These are phyloP conservation scores for Podaxis sp. DNA, from an alignment of 768 basidiomycete genomes.

Conservation along the genomic window DNA sequence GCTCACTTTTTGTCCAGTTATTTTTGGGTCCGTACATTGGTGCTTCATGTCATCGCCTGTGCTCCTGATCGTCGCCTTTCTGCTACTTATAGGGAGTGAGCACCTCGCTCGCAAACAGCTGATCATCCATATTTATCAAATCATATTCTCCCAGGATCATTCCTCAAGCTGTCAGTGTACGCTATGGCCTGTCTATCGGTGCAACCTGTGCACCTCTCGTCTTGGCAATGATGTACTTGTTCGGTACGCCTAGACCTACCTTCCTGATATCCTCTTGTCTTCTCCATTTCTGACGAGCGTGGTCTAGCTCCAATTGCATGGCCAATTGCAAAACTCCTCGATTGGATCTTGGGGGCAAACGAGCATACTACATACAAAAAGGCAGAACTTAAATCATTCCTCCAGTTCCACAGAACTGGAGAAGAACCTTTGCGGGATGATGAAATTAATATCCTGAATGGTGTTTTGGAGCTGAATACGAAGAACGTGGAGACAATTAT, in stretches of 20 bases:
- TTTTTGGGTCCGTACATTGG: constrained; percentile 63
- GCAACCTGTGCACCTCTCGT: constrained; percentile 77
- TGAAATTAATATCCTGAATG: constrained; percentile 77
- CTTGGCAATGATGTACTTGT: constrained; percentile 64
- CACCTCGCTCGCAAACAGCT: background rate
- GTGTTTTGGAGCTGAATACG: constrained; percentile 71
- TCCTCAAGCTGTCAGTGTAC: constrained; percentile 70
- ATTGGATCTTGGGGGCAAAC: constrained; percentile 70
- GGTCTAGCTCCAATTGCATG: constrained; percentile 69
- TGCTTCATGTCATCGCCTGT: background rate
- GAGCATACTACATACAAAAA: constrained; percentile 79
- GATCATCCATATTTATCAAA: background rate
- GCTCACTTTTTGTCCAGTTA: constrained; percentile 40
- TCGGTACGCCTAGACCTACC: constrained; percentile 33
- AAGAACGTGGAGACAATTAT: constrained; percentile 77
- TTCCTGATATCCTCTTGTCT: background rate
- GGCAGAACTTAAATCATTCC: constrained; percentile 73
- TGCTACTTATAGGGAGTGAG: constrained; percentile 59
- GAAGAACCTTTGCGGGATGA: constrained; percentile 78
- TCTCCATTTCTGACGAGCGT: constrained; percentile 16
- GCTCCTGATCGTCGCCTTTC: constrained; percentile 2
- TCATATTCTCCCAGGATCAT: constrained; percentile 37
- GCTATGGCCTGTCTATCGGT: constrained; percentile 79
- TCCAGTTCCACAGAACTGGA: constrained; percentile 74
- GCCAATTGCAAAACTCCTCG: constrained; percentile 79